Conservation (phyloP, 2,329 filamentous ascomycete species). For the Hymenoscyphus fructigenus region DNA sequence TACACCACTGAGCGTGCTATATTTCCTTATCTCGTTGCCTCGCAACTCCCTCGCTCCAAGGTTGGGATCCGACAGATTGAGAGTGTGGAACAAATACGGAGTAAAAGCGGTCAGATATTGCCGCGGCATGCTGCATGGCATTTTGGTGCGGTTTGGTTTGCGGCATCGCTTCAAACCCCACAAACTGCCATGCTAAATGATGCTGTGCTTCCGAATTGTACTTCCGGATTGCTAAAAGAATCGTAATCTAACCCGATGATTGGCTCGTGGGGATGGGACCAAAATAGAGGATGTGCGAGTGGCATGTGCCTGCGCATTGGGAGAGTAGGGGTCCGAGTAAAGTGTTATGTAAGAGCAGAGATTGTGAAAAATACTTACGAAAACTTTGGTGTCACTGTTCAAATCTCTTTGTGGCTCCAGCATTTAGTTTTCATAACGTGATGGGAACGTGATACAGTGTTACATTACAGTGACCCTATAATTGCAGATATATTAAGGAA, state of each 20-base stretch:
- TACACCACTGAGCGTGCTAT: constrained; percentile 10
- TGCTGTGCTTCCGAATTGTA: constrained; percentile 7
- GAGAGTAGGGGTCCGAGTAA: constrained; percentile 6
- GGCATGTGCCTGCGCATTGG: constrained; percentile 5
- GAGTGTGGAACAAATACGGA: background rate
- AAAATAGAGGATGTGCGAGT: constrained; percentile 3
- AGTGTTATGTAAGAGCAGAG: constrained; percentile 13
- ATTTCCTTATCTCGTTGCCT: constrained; percentile 13
- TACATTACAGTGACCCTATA: background rate
- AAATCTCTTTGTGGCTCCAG: background rate
- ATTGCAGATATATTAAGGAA: background rate
- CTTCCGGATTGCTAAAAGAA: constrained; percentile 28
- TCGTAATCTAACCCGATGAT: constrained; percentile 12
- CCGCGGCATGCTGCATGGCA: constrained; percentile 11
- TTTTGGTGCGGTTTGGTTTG: background rate
- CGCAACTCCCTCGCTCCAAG: background rate
- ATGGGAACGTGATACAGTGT: constrained; percentile 3
- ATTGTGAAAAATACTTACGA: constrained; percentile 8
- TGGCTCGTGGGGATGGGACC: constrained; percentile 8
- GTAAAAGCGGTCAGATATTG: background rate
- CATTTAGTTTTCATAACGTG: constrained; percentile 11
- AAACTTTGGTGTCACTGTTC: constrained; percentile 12
- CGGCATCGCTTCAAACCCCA: constrained; percentile 21
- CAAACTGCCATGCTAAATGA: constrained; percentile 19
- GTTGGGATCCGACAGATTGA: background rate